phyloP scores from a whole-genome alignment of 2,329 filamentous ascomycete species.

The Mycosphaerelloides madeirae region DNA sequence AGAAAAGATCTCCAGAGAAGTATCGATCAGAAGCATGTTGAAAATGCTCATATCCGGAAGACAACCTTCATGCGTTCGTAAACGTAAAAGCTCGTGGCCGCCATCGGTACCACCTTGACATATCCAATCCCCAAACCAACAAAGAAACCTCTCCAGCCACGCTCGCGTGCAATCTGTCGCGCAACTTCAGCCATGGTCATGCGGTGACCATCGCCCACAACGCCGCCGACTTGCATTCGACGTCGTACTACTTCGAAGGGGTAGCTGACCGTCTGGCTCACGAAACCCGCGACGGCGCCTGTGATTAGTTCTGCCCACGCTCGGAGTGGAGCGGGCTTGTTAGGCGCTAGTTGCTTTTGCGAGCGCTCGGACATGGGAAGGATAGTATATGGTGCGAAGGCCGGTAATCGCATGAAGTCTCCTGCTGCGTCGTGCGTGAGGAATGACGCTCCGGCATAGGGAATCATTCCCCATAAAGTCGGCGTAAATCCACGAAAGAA shows the following conservation, averaged over 20 bases:
- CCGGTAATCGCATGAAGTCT: conserved; percentile 70
- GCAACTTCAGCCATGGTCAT: conserved; percentile 76
- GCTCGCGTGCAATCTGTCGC: conserved; percentile 67
- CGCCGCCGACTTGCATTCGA: conserved; percentile 93
- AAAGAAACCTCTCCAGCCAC: conserved; percentile 78
- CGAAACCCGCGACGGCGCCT: conserved; percentile 78
- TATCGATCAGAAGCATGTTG: neutral
- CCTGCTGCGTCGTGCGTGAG: conserved; percentile 88
- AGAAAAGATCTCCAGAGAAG: neutral
- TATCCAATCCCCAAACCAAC: conserved; percentile 93
- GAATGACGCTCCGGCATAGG: conserved; percentile 93
- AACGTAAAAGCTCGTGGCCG: conserved; percentile 65
- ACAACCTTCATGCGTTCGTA: conserved; percentile 61
- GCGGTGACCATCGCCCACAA: conserved; percentile 81
- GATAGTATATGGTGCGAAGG: conserved; percentile 68
- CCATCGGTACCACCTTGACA: conserved; percentile 88
- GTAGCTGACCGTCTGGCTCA: conserved; percentile 89
- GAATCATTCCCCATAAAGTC: conserved; percentile 89
- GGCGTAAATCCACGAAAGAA: conserved; percentile 94
- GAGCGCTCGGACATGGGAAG: conserved; percentile 53
- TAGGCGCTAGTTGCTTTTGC: conserved; percentile 36
- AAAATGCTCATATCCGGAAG: conserved; percentile 41
- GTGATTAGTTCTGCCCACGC: conserved; percentile 83
- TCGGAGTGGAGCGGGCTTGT: conserved; percentile 65
- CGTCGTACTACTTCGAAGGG: conserved; percentile 87